These are phyloP conservation scores for Gossypioides kirkii DNA, from an alignment of 345 rosid genomes.

Conservation along the genomic window DNA sequence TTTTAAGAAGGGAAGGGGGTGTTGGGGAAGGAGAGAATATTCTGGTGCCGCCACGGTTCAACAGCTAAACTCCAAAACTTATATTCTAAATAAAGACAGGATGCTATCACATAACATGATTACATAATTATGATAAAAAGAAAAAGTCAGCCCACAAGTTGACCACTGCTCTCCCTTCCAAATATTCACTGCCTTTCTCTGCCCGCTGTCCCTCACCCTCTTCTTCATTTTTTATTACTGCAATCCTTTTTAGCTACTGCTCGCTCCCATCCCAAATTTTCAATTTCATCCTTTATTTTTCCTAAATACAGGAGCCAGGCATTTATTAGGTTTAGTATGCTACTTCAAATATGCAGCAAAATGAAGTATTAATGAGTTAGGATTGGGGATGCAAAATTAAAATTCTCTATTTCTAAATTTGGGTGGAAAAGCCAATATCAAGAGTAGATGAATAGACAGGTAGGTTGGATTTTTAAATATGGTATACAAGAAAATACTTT, in stretches of 20 bases:
- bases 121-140: constrained; percentile 9
- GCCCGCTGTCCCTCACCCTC: constrained; percentile 44
- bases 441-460: neutral
- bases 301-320: too few relatives aligned
- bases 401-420: too few relatives aligned
- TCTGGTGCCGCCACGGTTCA: constrained; percentile 79
- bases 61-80: constrained; percentile 71
- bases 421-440: neutral
- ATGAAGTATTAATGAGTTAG: too few relatives aligned
- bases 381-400: too few relatives aligned
- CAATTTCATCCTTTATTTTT: too few relatives aligned
- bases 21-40: constrained; percentile 80
- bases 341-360: too few relatives aligned
- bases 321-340: too few relatives aligned
- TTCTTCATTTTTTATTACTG: neutral
- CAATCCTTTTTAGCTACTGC: neutral
- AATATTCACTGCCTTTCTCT: constrained; percentile 90
- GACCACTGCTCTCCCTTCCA: constrained; percentile 73
- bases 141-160: constrained; percentile 87
- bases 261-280: neutral
- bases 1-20: constrained; percentile 18
- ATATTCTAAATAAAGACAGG: constrained; percentile 36
- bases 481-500: neutral
- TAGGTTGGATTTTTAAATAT: neutral
- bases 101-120: constrained; percentile 19